Evolutionary conservation across 495 filamentous ascomycete species (phyloP).

Genomic region (Aspergillus nidulans): DNA sequence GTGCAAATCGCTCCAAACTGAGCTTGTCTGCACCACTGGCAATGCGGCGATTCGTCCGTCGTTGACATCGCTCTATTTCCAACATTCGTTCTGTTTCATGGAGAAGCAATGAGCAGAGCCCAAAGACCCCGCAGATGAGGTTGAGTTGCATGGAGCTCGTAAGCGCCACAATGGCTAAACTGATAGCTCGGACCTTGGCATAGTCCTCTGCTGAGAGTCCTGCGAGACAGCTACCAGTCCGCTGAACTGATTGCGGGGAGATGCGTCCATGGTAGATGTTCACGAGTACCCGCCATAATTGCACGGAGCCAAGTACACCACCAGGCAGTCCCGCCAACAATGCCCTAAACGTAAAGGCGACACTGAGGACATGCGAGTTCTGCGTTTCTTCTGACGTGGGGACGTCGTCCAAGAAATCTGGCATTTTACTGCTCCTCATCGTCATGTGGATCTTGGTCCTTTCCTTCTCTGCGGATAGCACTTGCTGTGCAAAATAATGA

Average conservation of each 20-base stretch:
- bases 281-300: slow-evolving; percentile 61
- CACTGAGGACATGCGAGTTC: slow-evolving; percentile 55
- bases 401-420: slow-evolving; percentile 20
- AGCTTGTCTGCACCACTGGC: slow-evolving; percentile 15
- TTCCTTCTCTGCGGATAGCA: slow-evolving; percentile 32
- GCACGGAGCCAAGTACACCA: slow-evolving; percentile 66
- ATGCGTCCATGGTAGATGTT: slow-evolving; percentile 55
- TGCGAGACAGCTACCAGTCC: slow-evolving; percentile 11
- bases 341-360: slow-evolving; percentile 68
- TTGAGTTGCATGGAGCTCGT: slow-evolving; percentile 36
- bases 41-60: slow-evolving; percentile 3
- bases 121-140: slow-evolving; percentile 40
- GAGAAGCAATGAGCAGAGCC: slow-evolving; percentile 29
- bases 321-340: slow-evolving; percentile 66
- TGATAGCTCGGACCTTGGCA: slow-evolving; percentile 26
- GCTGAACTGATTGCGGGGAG: slow-evolving; percentile 39
- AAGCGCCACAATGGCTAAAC: slow-evolving; percentile 36
- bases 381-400: slow-evolving; percentile 16
- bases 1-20: slow-evolving; percentile 26
- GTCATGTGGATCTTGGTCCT: slow-evolving; percentile 30
- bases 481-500: slow-evolving; percentile 35
- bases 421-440: slow-evolving; percentile 24
- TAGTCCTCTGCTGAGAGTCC: slow-evolving; percentile 15
- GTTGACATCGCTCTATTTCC: slow-evolving; percentile 18
- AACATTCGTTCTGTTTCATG: slow-evolving; percentile 19